Base-by-base conservation (phyloP, 768 basidiomycete species). In the Russula vinacea region DNA sequence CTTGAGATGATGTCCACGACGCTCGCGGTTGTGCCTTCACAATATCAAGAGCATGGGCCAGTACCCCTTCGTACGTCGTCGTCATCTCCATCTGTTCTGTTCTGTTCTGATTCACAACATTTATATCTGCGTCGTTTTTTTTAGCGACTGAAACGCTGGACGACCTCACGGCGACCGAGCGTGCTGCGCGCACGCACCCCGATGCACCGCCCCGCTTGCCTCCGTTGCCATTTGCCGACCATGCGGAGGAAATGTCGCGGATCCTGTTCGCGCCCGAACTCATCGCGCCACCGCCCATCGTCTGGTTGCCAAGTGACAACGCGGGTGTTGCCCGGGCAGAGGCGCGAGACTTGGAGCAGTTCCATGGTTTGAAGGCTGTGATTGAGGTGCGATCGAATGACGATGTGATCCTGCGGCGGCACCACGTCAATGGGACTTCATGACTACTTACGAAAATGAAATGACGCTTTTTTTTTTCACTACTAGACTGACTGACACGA, bases 1-100 rank as follows among this genome's bases (percentile, higher is more conserved):
- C 77, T 92, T 63, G 89, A 92, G 71, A 89, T 92, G 88, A 90
- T 92, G 87, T 86, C 87, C 64, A 69, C 84, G 61, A 90, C 89
- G 19, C 77, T 91, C 47, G 88, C 89, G 6, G 88, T 90, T 8
- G 82, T 83, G 78, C 89, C 89, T 3, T 81, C 85, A 4, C 76
- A 80, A 11, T 79, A 81, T 24, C 79, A 79, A 47, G 73, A 77
- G 55, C 79, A 81, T 58, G 86, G 87, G 6, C 79, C 86, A 58
- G 78, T 90, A 39, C 87, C 90, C 39, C 78, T 91, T 58, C 77
- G 89, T 89, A 74, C 72, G 87, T 81, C 14, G 42, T 59, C 9
- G 40, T 42, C 5, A 17, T 58, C 40, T 45, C 47, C 24, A 17
- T 44, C 14, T 9, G 42, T 49, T n/a, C 39, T 37, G 40, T 49